Evolutionary conservation across 2,329 filamentous ascomycete species (phyloP).

Genomic region (Allantophomopsis cytisporea): DNA sequence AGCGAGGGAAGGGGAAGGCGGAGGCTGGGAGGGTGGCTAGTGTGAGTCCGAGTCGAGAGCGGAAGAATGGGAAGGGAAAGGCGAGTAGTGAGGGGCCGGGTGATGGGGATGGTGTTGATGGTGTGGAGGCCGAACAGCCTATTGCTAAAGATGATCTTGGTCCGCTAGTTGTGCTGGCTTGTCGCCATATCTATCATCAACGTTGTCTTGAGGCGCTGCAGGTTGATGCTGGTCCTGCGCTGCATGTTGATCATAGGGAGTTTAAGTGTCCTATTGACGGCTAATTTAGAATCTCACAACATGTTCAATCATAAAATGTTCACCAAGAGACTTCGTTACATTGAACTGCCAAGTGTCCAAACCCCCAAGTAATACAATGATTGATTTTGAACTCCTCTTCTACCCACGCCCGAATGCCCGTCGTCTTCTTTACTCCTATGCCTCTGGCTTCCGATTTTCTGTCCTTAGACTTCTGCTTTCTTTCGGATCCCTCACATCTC

Average conservation of each 20-base stretch:
- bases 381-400: too few relatives aligned
- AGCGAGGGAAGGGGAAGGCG: constrained; percentile 20
- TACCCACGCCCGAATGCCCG: too few relatives aligned
- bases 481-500: constrained; percentile 58
- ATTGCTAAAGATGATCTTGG: constrained; percentile 34
- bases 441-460: too few relatives aligned
- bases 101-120: constrained; percentile 10
- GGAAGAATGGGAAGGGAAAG: constrained; percentile 11
- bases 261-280: constrained; percentile 24
- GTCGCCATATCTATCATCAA: constrained; percentile 58
- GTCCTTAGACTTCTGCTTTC: too few relatives aligned
- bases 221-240: constrained; percentile 33
- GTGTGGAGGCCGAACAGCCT: constrained; percentile 21
- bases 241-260: constrained; percentile 23
- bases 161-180: constrained; percentile 53
- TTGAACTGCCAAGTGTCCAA: too few relatives aligned
- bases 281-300: constrained; percentile 8
- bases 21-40: constrained; percentile 10
- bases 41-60: constrained; percentile 11
- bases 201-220: constrained; percentile 54
- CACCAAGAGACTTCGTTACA: too few relatives aligned
- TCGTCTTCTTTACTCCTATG: too few relatives aligned
- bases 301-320: too few relatives aligned
- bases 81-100: constrained; percentile 15
- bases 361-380: too few relatives aligned